Base-by-base conservation (phyloP, 164 flowering plant species). In the Nymphaea thermarum region DNA sequence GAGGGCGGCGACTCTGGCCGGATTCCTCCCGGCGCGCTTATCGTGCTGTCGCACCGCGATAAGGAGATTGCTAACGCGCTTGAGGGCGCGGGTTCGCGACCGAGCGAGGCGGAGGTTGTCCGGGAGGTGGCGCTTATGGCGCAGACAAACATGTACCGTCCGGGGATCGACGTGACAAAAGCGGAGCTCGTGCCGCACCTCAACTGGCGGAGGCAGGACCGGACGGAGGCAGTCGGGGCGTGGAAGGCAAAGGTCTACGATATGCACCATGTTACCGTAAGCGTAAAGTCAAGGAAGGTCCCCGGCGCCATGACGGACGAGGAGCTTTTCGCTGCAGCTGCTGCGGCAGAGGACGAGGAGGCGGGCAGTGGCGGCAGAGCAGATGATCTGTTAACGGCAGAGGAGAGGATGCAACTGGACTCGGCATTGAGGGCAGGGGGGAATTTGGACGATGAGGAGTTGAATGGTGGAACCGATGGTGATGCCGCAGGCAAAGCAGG, bases 291-390 rank as follows among this genome's bases (percentile, higher is more conserved):
- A 3, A 85, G 99, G 80, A 77, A 96, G 51, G 99, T 94, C 69
- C 99, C 99, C 44, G 98, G 99, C 74, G 99, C 96, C 51, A 86
- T 91, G 96, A 94, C 99, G 7, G 99, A 94, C 77, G 99, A 91
- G 73, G 99, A 94, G 77, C 96, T 94, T 43, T 94, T 94, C 77
- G 82, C 96, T 4, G 89, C 78, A 67, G 57, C 57, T 51, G 57
- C 57, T 15, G 57, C 15, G 12, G 36, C 36, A 25, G 36, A 25
- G 36, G 57, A 51, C 3, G 92, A 91, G 70, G 92, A 83, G 72
- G 98, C 87, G 43, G 85, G 82, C 82, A 88, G 86, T 63, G 87
- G 67, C 53, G 94, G 85, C 63, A 75, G 60, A 4, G 87, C 75
- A 71, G 90, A 84, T 75, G 98, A 83, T 76, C 83, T 91, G 4